A percentile compares a stretch with the other conserved stretches of the same genome.
phyloP scores from a whole-genome alignment of 2,329 filamentous ascomycete species.

The Polychaeton citri region DNA sequence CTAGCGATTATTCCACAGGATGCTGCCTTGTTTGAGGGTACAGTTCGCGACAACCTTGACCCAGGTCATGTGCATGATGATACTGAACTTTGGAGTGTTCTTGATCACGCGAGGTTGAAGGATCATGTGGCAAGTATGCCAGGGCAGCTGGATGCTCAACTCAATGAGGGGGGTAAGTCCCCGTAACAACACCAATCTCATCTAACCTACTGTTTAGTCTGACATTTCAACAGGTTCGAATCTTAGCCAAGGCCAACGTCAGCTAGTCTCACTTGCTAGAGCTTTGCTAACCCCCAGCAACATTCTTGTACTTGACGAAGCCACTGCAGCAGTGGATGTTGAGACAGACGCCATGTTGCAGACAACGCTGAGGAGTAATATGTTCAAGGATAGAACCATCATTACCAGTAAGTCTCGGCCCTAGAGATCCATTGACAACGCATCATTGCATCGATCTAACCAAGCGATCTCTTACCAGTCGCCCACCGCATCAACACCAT shows the following conservation, averaged over 20 bases:
- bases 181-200: conserved; percentile 39
- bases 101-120: conserved; percentile 85
- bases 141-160: conserved; percentile 75
- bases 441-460: background rate
- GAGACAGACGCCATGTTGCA: conserved; percentile 55
- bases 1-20: conserved; percentile 97
- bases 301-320: conserved; percentile 93
- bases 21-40: conserved; percentile 87
- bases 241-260: conserved; percentile 85
- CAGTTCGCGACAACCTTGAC: conserved; percentile 87
- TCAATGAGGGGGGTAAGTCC: conserved; percentile 63
- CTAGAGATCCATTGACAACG: background rate
- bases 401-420: conserved; percentile 52
- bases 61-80: conserved; percentile 92
- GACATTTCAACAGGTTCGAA: conserved; percentile 57
- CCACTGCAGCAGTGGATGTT: conserved; percentile 64
- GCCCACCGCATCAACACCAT: conserved; percentile 98
- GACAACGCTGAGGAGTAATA: conserved; percentile 46
- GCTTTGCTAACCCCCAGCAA: conserved; percentile 92
- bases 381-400: conserved; percentile 85
- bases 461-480: conserved; percentile 28
- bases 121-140: conserved; percentile 79
- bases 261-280: conserved; percentile 84
- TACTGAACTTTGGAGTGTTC: conserved; percentile 76
- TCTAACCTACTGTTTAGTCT: conserved; percentile 18